Evolutionary conservation across 2,329 filamentous ascomycete genomes (phyloP), one percentile per base, ranked within the genome.

Genomic region (Fusarium sarcochroum): DNA sequence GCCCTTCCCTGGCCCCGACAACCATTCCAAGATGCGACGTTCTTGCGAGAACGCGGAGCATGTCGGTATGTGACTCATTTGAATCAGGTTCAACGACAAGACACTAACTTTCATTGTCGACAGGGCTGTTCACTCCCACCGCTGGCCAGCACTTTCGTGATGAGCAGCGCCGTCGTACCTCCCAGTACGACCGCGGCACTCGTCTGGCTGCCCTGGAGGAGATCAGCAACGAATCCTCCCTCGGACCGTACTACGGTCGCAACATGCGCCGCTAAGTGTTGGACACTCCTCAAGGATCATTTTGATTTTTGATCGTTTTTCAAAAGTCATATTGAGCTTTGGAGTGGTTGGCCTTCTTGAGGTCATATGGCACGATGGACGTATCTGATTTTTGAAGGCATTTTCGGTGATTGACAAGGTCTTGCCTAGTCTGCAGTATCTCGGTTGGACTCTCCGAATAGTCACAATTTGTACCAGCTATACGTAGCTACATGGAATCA

Each of bases 21-120:
- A 97, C 75, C 86, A 89, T 56, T 92, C 91, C 1, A 97, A 97
- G 82, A 91, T 96, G 85, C 91, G 93, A 80, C 88, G 94, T 63
- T 96, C 92, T 70, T 91, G 92, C 63, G 92, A 97, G 76, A 97
- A 96, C 76, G 93, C 93, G 3, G 91, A 93, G 76, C 90, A 93
- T 75, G 89, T 95, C 70, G 94, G 94, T 89, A 77, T 78, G 90
- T 85, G 56, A 10, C 18, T 6, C 4, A 21, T 13, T 7, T 2
- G 7, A 6, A 35, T 14, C 18, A 27, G 14, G 11, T 13, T 17
- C 7, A 14, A 21, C n/a, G 0, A 34, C 13, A 23, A 13, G 14
- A 5, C 15, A n/a, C 52, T 65, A 10, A 56, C 42, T n/a, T 20
- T 13, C 2, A 23, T 10, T n/a, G 13, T 46, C 13, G n/a, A 14